Evolutionary conservation across 2,329 filamentous ascomycete species (phyloP), one percentile per base, ranked within the genome.

Genomic region (Ceratocystis colombiana): DNA sequence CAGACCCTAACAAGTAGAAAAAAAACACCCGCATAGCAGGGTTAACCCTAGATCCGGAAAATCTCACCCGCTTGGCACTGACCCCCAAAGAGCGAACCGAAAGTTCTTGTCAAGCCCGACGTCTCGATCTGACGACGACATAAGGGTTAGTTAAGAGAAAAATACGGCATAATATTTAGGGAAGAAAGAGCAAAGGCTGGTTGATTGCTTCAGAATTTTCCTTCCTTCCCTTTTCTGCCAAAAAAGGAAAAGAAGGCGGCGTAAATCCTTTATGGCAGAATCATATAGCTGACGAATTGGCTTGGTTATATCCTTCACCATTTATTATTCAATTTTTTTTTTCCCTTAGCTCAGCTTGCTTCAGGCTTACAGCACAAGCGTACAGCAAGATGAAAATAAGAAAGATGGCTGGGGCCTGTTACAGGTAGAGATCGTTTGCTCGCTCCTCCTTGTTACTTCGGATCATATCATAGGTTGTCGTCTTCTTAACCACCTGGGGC

Each of bases 121-220:
- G 20, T 17, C 12, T 59, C 1, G 5, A 17, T n/a, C 53, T 8
- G 53, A 59, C 37, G 33, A 59, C 2, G n/a, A 48, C 6, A 2
- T 5, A 17, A 10, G 3, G 30, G 30, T 17, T 30, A 33, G 7
- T 28, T 5, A 30, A 8, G 8, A 25, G 10, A 55, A 28, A 55
- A 55, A 15, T 30, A 2, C 7, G 5, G 28, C 7, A 2, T 7
- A 33, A 59, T n/a, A 25, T 22, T 17, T 20, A 22, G 15, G 46
- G 7, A 8, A 10, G 5, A 33, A 37, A 59, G 33, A 4, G 30
- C 53, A 33, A 37, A 59, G 25, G 53, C 28, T 59, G 53, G 53
- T 53, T 55, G 50, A 20, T 33, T 41, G 53, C 53, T 33, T 33
- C 53, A 59, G 22, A 33, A 7, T 59, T 33, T 59, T 59, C 17